These are phyloP conservation scores for Nothophoma quercina DNA, from an alignment of 2,329 filamentous ascomycete genomes.

Conservation along the genomic window DNA sequence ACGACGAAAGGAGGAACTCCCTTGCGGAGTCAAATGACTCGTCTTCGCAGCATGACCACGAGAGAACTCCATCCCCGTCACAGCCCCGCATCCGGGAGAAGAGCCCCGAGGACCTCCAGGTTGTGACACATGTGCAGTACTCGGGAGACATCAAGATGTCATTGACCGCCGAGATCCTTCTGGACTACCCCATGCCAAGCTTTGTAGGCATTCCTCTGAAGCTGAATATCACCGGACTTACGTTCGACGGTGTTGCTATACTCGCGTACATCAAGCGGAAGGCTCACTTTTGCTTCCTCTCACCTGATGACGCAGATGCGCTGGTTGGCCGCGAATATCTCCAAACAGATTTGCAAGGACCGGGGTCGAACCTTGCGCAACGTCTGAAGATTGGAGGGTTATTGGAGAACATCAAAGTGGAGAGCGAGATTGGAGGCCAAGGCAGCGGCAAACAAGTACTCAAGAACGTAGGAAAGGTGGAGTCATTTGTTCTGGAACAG, in stretches of 20 bases:
- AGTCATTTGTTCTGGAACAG: constrained; percentile 95
- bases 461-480: constrained; percentile 98
- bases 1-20: constrained; percentile 38
- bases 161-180: constrained; percentile 90
- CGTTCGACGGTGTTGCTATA: constrained; percentile 94
- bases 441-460: constrained; percentile 92
- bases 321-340: constrained; percentile 56
- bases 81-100: constrained; percentile 71
- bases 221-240: constrained; percentile 91
- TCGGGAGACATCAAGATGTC: constrained; percentile 86
- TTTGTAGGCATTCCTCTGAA: constrained; percentile 96
- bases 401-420: constrained; percentile 90
- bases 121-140: constrained; percentile 90
- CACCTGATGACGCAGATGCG: constrained; percentile 86
- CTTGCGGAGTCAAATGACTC: constrained; percentile 36
- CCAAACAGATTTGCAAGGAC: constrained; percentile 35
- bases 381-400: constrained; percentile 71
- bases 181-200: constrained; percentile 98
- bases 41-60: constrained; percentile 38
- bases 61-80: constrained; percentile 43
- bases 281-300: constrained; percentile 93
- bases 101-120: constrained; percentile 85
- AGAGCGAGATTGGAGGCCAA: constrained; percentile 95
- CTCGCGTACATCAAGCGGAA: constrained; percentile 88
- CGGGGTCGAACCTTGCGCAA: constrained; percentile 34